A percentile compares a stretch with the other conserved stretches of the same genome.
Evolutionary conservation across 768 basidiomycete genomes (phyloP).

Genomic region (Serpula lacrymans): DNA sequence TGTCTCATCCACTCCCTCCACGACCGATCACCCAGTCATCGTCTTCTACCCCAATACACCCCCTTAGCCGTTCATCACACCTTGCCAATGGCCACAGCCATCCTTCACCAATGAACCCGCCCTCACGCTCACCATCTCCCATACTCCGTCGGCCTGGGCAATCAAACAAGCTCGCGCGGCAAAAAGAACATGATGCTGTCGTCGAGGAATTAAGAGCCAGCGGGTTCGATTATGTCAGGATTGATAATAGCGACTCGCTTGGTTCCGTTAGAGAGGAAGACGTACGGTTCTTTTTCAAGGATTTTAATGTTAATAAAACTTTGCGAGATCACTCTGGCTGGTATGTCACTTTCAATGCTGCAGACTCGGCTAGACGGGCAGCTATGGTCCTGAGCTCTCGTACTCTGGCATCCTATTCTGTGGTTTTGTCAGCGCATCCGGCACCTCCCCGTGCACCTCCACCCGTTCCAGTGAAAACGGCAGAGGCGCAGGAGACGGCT

Average conservation of each 20-base stretch:
- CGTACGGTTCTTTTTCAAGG: conserved; percentile 63
- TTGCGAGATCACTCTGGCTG: conserved; percentile 68
- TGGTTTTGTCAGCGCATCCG: conserved; percentile 50
- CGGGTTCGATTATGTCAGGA: conserved; percentile 61
- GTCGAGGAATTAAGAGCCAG: conserved; percentile 53
- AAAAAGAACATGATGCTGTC: conserved; percentile 13
- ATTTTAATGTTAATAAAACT: conserved; percentile 71
- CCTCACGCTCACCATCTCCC: conserved; percentile 39
- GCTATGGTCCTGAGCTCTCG: conserved; percentile 58
- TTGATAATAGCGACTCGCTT: conserved; percentile 48
- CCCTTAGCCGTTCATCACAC: conserved; percentile 25
- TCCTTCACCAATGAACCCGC: conserved; percentile 18
- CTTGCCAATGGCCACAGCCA: conserved; percentile 10
- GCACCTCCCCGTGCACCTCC: conserved; percentile 36
- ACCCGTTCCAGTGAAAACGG: conserved; percentile 30
- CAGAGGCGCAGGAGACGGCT: conserved; percentile 42
- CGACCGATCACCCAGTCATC: conserved; percentile 28
- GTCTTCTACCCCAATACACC: conserved; percentile 31
- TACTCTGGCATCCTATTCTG: conserved; percentile 56
- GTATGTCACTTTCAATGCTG: conserved; percentile 76
- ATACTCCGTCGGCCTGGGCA: conserved; percentile 38
- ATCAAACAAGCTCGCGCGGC: conserved; percentile 20
- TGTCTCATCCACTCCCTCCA: conserved; percentile 16
- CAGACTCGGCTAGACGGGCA: conserved; percentile 63
- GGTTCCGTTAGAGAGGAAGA: conserved; percentile 61